Percentiles rank a stretch among this genome's conserved stretches.
These are phyloP conservation scores for Penicillium corylophilum DNA, from an alignment of 2,329 filamentous ascomycete species.

Conservation along the genomic window DNA sequence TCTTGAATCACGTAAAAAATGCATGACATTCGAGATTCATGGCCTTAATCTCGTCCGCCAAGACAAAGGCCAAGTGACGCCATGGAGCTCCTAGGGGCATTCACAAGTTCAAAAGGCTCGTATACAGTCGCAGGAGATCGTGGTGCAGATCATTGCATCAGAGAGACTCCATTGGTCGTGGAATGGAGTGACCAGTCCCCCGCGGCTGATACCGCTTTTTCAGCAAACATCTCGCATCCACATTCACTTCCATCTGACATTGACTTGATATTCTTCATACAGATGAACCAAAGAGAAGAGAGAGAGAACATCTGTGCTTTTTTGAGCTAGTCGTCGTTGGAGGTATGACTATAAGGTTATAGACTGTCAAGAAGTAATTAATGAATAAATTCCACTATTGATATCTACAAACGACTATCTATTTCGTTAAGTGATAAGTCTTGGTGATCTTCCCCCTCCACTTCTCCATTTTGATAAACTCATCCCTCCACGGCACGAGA, in stretches of 20 bases:
- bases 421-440: neutral
- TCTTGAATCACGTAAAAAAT: no score
- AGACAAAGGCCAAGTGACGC: neutral
- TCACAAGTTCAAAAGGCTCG: neutral
- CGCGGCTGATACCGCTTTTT: neutral
- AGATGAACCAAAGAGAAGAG: no score
- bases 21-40: no score
- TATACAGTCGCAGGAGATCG: neutral
- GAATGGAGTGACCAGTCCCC: neutral
- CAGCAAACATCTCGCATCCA: neutral
- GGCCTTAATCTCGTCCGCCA: no score
- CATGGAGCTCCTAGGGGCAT: neutral
- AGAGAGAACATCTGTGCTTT: no score
- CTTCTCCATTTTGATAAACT: slow-evolving; percentile 20
- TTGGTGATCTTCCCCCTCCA: slow-evolving; percentile 21
- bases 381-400: neutral
- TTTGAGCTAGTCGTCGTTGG: no score
- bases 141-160: neutral
- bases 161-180: neutral
- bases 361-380: no score
- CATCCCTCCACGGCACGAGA: slow-evolving; percentile 22
- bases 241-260: neutral
- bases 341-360: no score
- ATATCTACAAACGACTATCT: neutral
- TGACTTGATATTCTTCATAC: neutral